Evolutionary conservation across 2,329 filamentous ascomycete genomes (phyloP).

Genomic region (Fusarium circinatum): DNA sequence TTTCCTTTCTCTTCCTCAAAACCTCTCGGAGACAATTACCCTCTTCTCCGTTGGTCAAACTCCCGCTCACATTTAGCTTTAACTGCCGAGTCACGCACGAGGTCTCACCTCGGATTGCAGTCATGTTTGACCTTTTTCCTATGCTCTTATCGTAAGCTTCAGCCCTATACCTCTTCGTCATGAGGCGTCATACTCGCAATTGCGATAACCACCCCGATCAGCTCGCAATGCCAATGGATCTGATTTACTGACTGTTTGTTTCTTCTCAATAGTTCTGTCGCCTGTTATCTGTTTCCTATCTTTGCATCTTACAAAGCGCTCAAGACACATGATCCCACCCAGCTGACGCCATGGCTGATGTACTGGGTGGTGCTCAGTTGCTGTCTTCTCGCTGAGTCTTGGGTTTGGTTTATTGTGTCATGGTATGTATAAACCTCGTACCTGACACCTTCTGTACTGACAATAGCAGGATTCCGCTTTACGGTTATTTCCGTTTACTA

Average conservation of each 20-base stretch:
- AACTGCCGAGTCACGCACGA: background rate
- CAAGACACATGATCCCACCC: conserved; percentile 87
- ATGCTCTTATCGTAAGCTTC: conserved; percentile 78
- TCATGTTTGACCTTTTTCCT: conserved; percentile 82
- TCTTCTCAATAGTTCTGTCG: conserved; percentile 71
- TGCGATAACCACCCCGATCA: background rate
- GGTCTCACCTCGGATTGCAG: conserved; percentile 37
- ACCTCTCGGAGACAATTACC: background rate
- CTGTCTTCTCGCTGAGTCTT: conserved; percentile 84
- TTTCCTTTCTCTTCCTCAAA: background rate
- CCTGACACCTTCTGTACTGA: background rate
- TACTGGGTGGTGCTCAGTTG: conserved; percentile 96
- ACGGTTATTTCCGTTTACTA: conserved; percentile 87
- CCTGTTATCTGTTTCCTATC: conserved; percentile 92
- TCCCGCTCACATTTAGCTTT: background rate
- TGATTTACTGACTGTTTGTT: conserved; percentile 14
- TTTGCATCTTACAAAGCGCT: conserved; percentile 99
- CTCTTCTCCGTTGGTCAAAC: background rate
- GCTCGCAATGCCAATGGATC: conserved; percentile 6
- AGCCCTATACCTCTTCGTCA: conserved; percentile 31
- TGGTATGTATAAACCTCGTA: conserved; percentile 60
- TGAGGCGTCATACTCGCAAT: conserved; percentile 34
- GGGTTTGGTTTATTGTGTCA: conserved; percentile 84
- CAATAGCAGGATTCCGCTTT: conserved; percentile 81
- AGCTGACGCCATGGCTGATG: conserved; percentile 97